Evolutionary conservation across 2,329 filamentous ascomycete species (phyloP), one percentile per base, ranked within the genome.

Genomic region (Stemphylium vesicarium): DNA sequence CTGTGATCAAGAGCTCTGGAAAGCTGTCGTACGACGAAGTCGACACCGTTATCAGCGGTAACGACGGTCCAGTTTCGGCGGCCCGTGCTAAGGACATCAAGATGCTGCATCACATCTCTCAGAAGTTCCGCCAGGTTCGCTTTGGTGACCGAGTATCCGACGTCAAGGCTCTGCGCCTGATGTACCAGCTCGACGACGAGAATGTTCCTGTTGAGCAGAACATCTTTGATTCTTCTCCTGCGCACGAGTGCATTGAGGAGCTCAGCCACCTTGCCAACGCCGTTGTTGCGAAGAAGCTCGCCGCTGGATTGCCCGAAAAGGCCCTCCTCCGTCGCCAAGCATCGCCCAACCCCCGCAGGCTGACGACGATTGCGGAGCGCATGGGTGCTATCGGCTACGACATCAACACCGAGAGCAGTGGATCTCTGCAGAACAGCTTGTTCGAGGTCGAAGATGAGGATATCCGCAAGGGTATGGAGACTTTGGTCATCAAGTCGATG

Each of bases 401-500:
- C 33, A 89, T 98, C 43, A 94, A 99, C 73, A 88, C 88, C 10
- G 88, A 89, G 38, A 96, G 90, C 82, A 97, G 94, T 70, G 93
- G 93, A 47, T 88, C 89, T 46, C 82, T 99, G 36, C 95, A 98
- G 78, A 96, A 92, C 81, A 96, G 94, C 75, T 81, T 99, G 42
- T 98, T 97, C 85, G 91, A 91, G 77, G 87, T 99, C 37, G 88
- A 96, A 41, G 92, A 99, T 74, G 78, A 85, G 32, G 92, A 96
- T 64, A 82, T 97, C 60, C 90, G 95, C 70, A 96, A 96, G 86
- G 95, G 95, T 60, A 96, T 99, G 91, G 95, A 99, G 82, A 97
- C 94, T 2, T 81, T 98, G 26, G 82, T 98, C 31, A 84, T 96
- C 75, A 99, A 99, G 82, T 88, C 92, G 33, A 96, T 98, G 92